Evolutionary conservation across 768 basidiomycete species (phyloP).

Genomic region (Punctularia strigosozonata): DNA sequence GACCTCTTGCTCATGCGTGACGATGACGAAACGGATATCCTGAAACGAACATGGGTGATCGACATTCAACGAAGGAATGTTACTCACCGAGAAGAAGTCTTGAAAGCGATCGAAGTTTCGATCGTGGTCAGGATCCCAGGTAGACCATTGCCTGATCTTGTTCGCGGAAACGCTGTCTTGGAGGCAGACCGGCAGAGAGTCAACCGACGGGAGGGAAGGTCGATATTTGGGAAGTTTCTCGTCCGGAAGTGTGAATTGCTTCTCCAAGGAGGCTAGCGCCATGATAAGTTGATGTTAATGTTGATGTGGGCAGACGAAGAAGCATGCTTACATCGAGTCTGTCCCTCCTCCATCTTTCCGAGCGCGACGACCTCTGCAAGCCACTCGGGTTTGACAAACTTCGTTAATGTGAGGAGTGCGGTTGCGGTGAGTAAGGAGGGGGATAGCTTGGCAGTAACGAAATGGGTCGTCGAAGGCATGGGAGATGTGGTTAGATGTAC

Average conservation of each 20-base stretch:
- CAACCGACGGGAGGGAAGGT: conserved; percentile 46
- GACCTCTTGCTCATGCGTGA: conserved; percentile 40
- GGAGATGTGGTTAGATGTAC: conserved; percentile 44
- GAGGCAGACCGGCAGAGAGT: conserved; percentile 29
- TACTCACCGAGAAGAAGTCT: too few relatives aligned
- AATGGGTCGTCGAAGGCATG: conserved; percentile 44
- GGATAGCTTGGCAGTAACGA: conserved; percentile 40
- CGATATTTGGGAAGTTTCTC: conserved; percentile 46
- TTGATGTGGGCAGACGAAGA: too few relatives aligned
- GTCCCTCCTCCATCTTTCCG: conserved; percentile 23
- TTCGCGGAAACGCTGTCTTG: conserved; percentile 52
- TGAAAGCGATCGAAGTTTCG: too few relatives aligned
- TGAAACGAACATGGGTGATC: too few relatives aligned
- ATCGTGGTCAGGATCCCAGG: too few relatives aligned
- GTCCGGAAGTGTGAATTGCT: conserved; percentile 35
- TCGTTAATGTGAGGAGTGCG: conserved; percentile 46
- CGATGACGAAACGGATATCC: conserved; percentile 44
- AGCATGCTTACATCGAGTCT: conserved; percentile 21
- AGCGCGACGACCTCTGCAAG: conserved; percentile 45
- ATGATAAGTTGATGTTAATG: too few relatives aligned
- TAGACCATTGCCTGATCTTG: conserved; percentile 51
- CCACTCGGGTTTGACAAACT: conserved; percentile 62
- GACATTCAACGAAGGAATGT: too few relatives aligned
- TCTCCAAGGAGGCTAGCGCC: conserved; percentile 38
- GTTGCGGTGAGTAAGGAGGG: conserved; percentile 38